A percentile compares a stretch with the other conserved stretches of the same genome.
These are phyloP conservation scores for Ascocoryne sarcoides DNA, from an alignment of 2,329 filamentous ascomycete genomes.

Conservation along the genomic window DNA sequence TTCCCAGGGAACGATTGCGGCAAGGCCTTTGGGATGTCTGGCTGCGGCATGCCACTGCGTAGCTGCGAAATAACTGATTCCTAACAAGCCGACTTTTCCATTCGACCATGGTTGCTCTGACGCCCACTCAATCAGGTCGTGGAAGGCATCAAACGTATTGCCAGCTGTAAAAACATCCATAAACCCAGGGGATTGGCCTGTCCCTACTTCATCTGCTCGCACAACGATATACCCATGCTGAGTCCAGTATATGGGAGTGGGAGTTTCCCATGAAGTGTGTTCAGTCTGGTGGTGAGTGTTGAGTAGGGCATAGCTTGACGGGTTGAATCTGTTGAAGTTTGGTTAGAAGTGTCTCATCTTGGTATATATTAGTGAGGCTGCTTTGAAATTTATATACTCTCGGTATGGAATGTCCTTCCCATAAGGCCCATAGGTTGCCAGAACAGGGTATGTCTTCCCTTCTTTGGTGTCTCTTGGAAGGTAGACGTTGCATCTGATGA, in stretches of 20 bases:
- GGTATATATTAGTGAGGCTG: neutral
- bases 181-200: constrained; percentile 41
- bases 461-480: constrained; percentile 34
- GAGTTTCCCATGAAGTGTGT: constrained; percentile 35
- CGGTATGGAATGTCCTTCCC: constrained; percentile 63
- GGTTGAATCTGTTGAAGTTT: too few species aligned
- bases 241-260: constrained; percentile 35
- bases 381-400: constrained; percentile 28
- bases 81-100: constrained; percentile 41
- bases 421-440: constrained; percentile 66
- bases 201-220: constrained; percentile 40
- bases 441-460: constrained; percentile 41
- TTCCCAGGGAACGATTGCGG: constrained; percentile 46
- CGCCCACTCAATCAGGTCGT: constrained; percentile 43
- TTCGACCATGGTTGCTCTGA: constrained; percentile 40
- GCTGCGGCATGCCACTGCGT: constrained; percentile 47
- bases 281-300: constrained; percentile 32
- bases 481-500: constrained; percentile 43
- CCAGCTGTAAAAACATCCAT: constrained; percentile 43
- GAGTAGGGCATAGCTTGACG: too few species aligned
- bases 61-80: constrained; percentile 42
- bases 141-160: constrained; percentile 42
- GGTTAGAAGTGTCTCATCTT: too few species aligned
- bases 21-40: constrained; percentile 40
- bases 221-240: constrained; percentile 33